Percentiles rank a stretch among this genome's conserved stretches.
Evolutionary conservation across 139 green algal species (phyloP).

Genomic region (Ostreobium quekettii): DNA sequence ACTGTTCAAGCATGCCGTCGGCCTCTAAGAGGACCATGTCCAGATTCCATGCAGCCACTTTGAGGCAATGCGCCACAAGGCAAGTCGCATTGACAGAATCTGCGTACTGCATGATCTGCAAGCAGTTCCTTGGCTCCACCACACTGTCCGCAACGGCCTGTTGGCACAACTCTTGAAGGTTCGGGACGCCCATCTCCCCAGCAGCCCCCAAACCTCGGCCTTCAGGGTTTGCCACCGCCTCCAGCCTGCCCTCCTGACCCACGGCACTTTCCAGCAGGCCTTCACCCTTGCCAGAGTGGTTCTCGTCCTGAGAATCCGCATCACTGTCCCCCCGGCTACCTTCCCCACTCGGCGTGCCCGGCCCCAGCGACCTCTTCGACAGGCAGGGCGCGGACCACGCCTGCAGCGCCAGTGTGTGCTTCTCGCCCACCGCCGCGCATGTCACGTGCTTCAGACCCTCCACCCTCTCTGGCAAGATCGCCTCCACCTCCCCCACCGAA

Average conservation of each 20-base stretch:
- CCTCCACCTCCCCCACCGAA: background rate
- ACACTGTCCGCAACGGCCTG: background rate
- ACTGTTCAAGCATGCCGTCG: background rate
- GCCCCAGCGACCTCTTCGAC: slow-evolving; percentile 10
- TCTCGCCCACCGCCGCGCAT: slow-evolving; percentile 73
- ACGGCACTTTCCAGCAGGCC: background rate
- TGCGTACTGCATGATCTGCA: background rate
- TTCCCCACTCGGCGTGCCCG: background rate
- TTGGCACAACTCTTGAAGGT: slow-evolving; percentile 4
- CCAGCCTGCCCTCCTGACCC: background rate
- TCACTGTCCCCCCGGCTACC: background rate
- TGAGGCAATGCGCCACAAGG: background rate
- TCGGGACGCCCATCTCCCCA: background rate
- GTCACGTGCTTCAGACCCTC: slow-evolving; percentile 10
- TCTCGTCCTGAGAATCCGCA: background rate
- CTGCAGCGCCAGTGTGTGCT: slow-evolving; percentile 79
- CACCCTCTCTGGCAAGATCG: slow-evolving; percentile 32
- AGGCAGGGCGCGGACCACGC: slow-evolving; percentile 44
- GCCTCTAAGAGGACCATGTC: slow-evolving; percentile 1
- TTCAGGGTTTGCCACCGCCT: background rate
- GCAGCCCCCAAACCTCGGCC: background rate
- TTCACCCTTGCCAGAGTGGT: background rate
- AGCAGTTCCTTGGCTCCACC: background rate
- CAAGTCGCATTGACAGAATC: background rate
- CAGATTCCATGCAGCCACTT: slow-evolving; percentile 4